These are phyloP conservation scores for Aurantiochytrium sp. DNA, from an alignment of 108 stramenopile genomes.

Conservation along the genomic window DNA sequence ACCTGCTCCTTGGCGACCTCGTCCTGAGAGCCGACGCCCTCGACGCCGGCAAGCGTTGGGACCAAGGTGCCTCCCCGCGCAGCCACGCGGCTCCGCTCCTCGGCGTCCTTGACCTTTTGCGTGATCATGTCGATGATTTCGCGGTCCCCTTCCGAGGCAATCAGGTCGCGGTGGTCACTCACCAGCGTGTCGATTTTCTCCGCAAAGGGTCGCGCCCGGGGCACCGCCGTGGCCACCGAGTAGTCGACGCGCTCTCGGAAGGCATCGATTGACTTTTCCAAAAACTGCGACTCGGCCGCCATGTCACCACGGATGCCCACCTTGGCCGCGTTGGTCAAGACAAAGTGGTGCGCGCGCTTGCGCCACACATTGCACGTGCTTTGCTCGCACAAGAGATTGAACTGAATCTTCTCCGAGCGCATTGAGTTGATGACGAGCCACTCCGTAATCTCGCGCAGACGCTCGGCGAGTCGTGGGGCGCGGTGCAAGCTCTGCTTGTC, in stretches of 20 bases:
- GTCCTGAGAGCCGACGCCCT: neutral
- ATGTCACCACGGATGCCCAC: neutral
- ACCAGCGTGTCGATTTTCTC: slow-evolving; percentile 75
- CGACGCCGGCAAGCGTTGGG: slow-evolving; percentile 20
- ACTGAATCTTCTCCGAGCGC: slow-evolving; percentile 96
- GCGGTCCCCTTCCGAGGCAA: slow-evolving; percentile 74
- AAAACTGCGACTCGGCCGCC: neutral
- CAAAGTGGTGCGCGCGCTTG: slow-evolving; percentile 55
- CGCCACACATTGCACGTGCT: slow-evolving; percentile 28
- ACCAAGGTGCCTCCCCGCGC: neutral
- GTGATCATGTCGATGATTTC: slow-evolving; percentile 84
- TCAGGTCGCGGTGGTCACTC: slow-evolving; percentile 68
- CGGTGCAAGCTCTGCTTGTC: neutral
- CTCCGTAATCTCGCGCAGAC: slow-evolving; percentile 75
- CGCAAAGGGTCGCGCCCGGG: slow-evolving; percentile 71
- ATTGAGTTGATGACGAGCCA: slow-evolving; percentile 97
- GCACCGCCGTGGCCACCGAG: slow-evolving; percentile 88
- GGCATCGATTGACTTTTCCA: slow-evolving; percentile 66
- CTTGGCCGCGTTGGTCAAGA: neutral
- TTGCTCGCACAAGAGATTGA: slow-evolving; percentile 85
- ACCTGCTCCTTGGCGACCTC: slow-evolving; percentile 28
- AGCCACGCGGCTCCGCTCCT: slow-evolving; percentile 61
- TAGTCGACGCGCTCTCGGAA: slow-evolving; percentile 91
- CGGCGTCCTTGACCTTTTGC: slow-evolving; percentile 81
- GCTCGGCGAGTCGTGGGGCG: neutral